These are phyloP conservation scores for Pleurotus sapidus DNA, from an alignment of 768 basidiomycete species.

Conservation along the genomic window DNA sequence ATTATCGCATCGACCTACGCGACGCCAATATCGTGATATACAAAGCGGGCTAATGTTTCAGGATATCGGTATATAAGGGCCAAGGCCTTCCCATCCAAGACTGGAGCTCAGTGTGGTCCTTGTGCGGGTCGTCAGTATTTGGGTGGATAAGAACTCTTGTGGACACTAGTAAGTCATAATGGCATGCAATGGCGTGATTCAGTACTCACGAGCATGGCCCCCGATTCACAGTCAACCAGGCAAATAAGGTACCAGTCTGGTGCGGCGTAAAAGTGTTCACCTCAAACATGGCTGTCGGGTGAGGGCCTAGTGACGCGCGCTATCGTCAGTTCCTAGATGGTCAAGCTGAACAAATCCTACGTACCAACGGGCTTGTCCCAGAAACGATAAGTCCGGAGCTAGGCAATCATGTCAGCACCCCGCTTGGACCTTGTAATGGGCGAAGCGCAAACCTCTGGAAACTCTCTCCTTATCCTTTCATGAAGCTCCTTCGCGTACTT, in stretches of 20 bases:
- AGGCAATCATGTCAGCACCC: not conserved
- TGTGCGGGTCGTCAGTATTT: conserved; percentile 54
- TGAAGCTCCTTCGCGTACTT: conserved; percentile 55
- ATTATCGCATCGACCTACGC: no score
- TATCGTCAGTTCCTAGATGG: not conserved
- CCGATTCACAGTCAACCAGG: conserved; percentile 64
- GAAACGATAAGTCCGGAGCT: conserved; percentile 62
- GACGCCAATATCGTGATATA: no score
- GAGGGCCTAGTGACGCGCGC: conserved; percentile 46
- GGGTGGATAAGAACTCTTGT: conserved; percentile 68
- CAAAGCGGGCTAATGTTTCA: conserved; percentile 19
- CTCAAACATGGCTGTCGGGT: conserved; percentile 72
- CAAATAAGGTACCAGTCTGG: conserved; percentile 67
- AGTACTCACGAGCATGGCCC: conserved; percentile 66
- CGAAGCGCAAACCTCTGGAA: conserved; percentile 52
- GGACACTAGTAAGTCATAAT: conserved; percentile 4
- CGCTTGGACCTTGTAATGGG: not conserved
- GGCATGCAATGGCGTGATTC: conserved; percentile 1
- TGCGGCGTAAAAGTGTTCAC: conserved; percentile 65
- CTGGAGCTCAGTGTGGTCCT: conserved; percentile 60
- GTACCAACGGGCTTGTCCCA: conserved; percentile 63
- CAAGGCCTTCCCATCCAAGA: conserved; percentile 68
- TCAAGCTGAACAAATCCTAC: conserved; percentile 13
- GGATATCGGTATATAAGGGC: conserved; percentile 45
- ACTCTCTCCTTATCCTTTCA: conserved; percentile 58